Evolutionary conservation across 441 rosid species (phyloP).

Genomic region (Eruca vesicaria): DNA sequence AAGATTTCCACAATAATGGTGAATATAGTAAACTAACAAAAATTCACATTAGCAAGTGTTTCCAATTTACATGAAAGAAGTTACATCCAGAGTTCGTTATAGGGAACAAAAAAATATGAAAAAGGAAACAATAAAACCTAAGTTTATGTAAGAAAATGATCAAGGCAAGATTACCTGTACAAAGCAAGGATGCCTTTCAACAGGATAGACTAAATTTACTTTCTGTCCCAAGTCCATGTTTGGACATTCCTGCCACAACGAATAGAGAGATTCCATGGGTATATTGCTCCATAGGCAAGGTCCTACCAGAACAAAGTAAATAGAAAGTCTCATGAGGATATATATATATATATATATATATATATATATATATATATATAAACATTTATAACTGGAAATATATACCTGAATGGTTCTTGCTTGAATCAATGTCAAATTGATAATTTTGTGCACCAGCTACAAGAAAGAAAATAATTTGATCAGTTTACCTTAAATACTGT

Average conservation of each 20-base stretch:
- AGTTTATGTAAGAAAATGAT: not conserved
- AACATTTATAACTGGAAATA: not conserved
- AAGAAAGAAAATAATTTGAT: slow-evolving; percentile 28
- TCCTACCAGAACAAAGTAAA: slow-evolving; percentile 46
- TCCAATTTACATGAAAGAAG: slow-evolving; percentile 17
- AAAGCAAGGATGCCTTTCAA: slow-evolving; percentile 75
- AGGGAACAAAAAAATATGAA: not conserved
- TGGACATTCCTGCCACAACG: slow-evolving; percentile 80
- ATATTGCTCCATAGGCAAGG: slow-evolving; percentile 78
- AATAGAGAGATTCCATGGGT: slow-evolving; percentile 66
- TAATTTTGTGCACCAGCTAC: slow-evolving; percentile 75
- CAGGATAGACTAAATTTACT: slow-evolving; percentile 59
- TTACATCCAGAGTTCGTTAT: not conserved
- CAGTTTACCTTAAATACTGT: slow-evolving; percentile 1
- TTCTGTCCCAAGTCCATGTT: slow-evolving; percentile 80
- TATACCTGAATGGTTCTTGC: slow-evolving; percentile 58
- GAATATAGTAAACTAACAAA: not conserved
- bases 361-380: too few relatives aligned
- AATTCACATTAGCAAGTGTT: slow-evolving; percentile 7
- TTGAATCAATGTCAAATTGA: slow-evolving; percentile 52
- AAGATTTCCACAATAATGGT: not conserved
- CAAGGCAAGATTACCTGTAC: slow-evolving; percentile 60
- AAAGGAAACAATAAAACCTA: slow-evolving; percentile 6
- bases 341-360: not conserved
- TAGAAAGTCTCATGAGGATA: not conserved